Base-by-base conservation (phyloP, 108 stramenopile genomes). In the Nitzschia palea region DNA sequence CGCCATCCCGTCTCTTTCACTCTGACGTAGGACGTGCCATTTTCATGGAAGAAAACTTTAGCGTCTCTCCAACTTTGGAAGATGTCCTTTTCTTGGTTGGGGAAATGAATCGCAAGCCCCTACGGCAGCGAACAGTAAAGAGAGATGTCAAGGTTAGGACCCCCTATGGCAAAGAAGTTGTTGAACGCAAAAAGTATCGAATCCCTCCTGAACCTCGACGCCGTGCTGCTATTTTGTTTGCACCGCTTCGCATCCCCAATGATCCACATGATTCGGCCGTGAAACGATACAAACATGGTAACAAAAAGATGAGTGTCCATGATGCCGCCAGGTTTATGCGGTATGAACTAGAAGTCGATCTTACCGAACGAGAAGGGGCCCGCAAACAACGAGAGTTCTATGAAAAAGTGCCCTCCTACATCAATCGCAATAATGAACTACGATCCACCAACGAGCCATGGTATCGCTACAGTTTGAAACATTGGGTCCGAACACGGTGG, bases 401-500 rank as follows among this genome's bases (percentile, higher is more conserved):
- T 32, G 83, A 87, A 62, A 74, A 82, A 15, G 67, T 85, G 18
- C 74, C 73, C 15, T 56, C 76, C 4, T 76, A 78, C 51, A 74
- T 86, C 50, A 89, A 92, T 62, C 70, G 74, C 8, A 71, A 80
- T 30, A 48, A 18, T 3, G 80, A 84, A 9, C 59, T 84, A 15
- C 72, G 86, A 42, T 82, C 81, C 12, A 34, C 59, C 8, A 30
- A 56, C 15, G 81, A 82, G 52, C 78, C 88, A 0, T 72, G 67
- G 55, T 72, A 86, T 55, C 70, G 74, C 1, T 87, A 81, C 44
- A 59, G 62, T 43, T 79, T 88, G 71, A 71, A 84, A 42, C 78
- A 86, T 53, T 92, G 86, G 73, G 85, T 87, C 23, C 82, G 88
- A 31, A 76, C 83, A 3, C 74, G 81, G 29, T 92, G 91, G 91